Evolutionary conservation across 257 asterid species (phyloP).

Genomic region (Marsdenia floribunda): DNA sequence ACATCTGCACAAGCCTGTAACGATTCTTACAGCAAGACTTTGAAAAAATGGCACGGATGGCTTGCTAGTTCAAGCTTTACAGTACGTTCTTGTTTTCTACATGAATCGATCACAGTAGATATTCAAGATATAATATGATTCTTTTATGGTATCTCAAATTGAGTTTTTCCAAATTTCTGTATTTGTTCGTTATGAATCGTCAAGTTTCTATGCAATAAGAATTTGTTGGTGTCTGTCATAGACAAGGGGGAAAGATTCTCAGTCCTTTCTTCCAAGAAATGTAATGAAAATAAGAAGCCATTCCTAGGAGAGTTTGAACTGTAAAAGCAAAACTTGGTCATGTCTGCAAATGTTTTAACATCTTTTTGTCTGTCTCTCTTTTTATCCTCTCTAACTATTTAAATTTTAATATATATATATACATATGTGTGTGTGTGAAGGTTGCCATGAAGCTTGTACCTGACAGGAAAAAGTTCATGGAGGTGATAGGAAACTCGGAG

Average conservation of each 20-base stretch:
- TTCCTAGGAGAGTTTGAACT: no score
- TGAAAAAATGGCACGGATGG: conserved; percentile 95
- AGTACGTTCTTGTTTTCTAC: conserved; percentile 30
- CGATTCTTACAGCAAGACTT: conserved; percentile 70
- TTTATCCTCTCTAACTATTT: background rate
- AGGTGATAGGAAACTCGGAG: conserved; percentile 47
- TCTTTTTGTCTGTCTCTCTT: background rate
- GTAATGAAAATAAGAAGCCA: no score
- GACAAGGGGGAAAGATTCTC: background rate
- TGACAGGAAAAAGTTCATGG: conserved; percentile 73
- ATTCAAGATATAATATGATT: background rate
- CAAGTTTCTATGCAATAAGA: background rate
- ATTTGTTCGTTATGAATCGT: background rate
- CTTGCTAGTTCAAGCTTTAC: conserved; percentile 68
- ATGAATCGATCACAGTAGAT: no score
- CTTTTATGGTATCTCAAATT: background rate
- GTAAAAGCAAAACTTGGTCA: no score
- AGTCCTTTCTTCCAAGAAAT: no score
- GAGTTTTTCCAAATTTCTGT: background rate
- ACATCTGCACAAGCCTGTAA: conserved; percentile 60
- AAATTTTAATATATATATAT: background rate
- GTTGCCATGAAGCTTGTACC: conserved; percentile 73
- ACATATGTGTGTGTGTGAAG: conserved; percentile 15
- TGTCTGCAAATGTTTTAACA: no score
- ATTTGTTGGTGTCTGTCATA: background rate